Evolutionary conservation across 83 land plant genomes (phyloP).

Genomic region (Picea abies): DNA sequence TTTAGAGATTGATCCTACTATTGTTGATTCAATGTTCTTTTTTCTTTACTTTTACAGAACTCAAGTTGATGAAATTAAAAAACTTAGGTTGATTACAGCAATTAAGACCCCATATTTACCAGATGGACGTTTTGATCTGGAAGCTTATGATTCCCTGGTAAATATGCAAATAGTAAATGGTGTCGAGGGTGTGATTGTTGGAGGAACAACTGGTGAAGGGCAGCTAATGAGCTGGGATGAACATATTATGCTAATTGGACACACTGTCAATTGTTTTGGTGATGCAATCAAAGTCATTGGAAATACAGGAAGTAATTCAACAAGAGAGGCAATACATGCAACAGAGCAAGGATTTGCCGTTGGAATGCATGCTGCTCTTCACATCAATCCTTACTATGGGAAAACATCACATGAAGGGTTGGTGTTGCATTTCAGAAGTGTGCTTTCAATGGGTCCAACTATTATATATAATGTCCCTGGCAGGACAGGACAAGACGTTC

Average conservation of each 20-base stretch:
- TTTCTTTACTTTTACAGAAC: constrained; percentile 59
- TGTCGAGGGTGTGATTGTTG: constrained; percentile 89
- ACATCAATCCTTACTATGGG: constrained; percentile 97
- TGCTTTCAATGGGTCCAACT: constrained; percentile 84
- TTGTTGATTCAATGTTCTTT: background rate
- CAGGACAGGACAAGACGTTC: constrained; percentile 92
- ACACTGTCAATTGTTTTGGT: constrained; percentile 91
- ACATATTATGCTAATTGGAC: constrained; percentile 97
- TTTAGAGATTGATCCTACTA: background rate
- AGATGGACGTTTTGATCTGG: constrained; percentile 92
- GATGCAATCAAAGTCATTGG: constrained; percentile 85
- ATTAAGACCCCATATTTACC: constrained; percentile 96
- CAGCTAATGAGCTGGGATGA: constrained; percentile 99
- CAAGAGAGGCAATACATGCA: constrained; percentile 94
- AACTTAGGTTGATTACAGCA: constrained; percentile 85
- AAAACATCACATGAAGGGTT: constrained; percentile 87
- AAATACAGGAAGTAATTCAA: constrained; percentile 98
- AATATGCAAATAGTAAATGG: constrained; percentile 76
- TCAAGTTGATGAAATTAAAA: constrained; percentile 72
- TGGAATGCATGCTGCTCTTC: constrained; percentile 98
- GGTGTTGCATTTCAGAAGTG: constrained; percentile 73
- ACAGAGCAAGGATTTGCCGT: constrained; percentile 96
- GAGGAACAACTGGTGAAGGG: constrained; percentile 99
- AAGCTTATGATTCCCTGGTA: constrained; percentile 82
- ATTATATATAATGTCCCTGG: constrained; percentile 94